Conservation (phyloP, 2,329 filamentous ascomycete species). For the Chalara sp. region DNA sequence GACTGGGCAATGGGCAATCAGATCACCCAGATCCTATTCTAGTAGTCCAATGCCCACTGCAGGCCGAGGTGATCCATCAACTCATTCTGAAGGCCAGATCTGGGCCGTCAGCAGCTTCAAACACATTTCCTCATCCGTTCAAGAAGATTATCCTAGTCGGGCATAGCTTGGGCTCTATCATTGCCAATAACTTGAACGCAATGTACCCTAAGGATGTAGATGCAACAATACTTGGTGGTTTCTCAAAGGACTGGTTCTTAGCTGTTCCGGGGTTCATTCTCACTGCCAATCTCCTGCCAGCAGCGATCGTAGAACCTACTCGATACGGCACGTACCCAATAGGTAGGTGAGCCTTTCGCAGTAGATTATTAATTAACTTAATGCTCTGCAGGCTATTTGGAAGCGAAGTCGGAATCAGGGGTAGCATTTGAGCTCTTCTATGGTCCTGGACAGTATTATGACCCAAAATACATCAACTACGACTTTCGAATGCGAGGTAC, state of each 20-base stretch:
- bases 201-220: slow-evolving; percentile 22
- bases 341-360: too few relatives aligned
- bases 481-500: slow-evolving; percentile 11
- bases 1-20: slow-evolving; percentile 19
- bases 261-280: slow-evolving; percentile 1
- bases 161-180: slow-evolving; percentile 20
- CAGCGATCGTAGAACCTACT: slow-evolving; percentile 1
- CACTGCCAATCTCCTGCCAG: slow-evolving; percentile 1
- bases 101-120: slow-evolving; percentile 3
- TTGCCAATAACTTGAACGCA: slow-evolving; percentile 16
- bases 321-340: background rate
- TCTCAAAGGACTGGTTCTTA: slow-evolving; percentile 2
- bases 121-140: slow-evolving; percentile 12
- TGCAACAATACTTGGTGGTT: slow-evolving; percentile 22
- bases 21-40: slow-evolving; percentile 19
- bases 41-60: slow-evolving; percentile 16
- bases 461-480: slow-evolving; percentile 3
- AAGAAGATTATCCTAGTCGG: slow-evolving; percentile 21
- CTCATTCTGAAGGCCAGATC: slow-evolving; percentile 13
- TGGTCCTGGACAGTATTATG: background rate
- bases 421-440: slow-evolving; percentile 6
- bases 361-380: too few relatives aligned
- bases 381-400: slow-evolving; percentile 11
- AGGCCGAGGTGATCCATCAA: slow-evolving; percentile 21
- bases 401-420: background rate